Conservation (phyloP, 768 basidiomycete species). For the Russula virescens region DNA sequence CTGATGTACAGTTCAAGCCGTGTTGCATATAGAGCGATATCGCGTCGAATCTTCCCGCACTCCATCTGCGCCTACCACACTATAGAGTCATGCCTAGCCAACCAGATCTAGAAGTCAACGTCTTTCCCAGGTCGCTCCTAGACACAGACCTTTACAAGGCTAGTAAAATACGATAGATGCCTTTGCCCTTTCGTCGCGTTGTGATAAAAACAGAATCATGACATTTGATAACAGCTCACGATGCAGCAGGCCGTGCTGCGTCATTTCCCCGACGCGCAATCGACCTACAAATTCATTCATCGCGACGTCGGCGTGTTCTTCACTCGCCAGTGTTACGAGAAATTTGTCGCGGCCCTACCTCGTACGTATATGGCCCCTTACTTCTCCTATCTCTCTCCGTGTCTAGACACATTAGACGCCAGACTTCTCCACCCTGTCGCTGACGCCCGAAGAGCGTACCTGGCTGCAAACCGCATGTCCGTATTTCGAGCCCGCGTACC, state of each 20-base stretch:
- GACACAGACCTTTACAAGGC: slow-evolving; percentile 93
- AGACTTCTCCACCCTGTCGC: slow-evolving; percentile 64
- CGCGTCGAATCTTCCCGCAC: neutral
- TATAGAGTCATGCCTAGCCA: slow-evolving; percentile 5
- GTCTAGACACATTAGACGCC: neutral
- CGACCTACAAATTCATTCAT: slow-evolving; percentile 77
- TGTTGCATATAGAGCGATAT: neutral
- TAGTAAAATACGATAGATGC: neutral
- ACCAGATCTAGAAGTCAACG: slow-evolving; percentile 7
- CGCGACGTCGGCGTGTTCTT: slow-evolving; percentile 62
- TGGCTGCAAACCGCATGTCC: slow-evolving; percentile 71
- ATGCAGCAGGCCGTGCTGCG: slow-evolving; percentile 91
- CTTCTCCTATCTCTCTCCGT: neutral
- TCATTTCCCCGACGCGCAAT: slow-evolving; percentile 67
- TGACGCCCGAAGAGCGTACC: slow-evolving; percentile 54
- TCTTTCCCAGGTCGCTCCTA: slow-evolving; percentile 52
- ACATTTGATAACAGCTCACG: slow-evolving; percentile 51
- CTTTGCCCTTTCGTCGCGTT: neutral
- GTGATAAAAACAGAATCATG: slow-evolving; percentile 2
- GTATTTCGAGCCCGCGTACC: slow-evolving; percentile 64
- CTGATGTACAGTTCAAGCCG: neutral
- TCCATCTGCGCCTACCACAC: too few species aligned
- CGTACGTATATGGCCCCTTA: slow-evolving; percentile 37
- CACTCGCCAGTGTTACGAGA: slow-evolving; percentile 56
- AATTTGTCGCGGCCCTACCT: slow-evolving; percentile 48